These are phyloP conservation scores for Polyporus tsugae DNA, from an alignment of 1,284 basidiomycete species.

Conservation along the genomic window DNA sequence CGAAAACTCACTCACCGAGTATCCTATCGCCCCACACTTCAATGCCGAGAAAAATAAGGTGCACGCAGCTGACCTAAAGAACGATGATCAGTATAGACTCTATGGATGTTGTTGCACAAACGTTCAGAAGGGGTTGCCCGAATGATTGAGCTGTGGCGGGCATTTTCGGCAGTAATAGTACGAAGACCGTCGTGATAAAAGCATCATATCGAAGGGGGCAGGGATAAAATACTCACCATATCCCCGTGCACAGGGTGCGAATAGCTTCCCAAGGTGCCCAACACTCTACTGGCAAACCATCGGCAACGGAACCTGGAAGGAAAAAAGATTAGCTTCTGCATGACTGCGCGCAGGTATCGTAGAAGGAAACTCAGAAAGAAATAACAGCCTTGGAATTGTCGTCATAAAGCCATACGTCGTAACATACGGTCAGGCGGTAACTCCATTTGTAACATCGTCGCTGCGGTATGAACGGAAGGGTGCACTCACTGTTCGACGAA, in stretches of 20 bases:
- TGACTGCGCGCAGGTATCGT: too few relatives aligned
- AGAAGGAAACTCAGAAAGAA: constrained; percentile 53
- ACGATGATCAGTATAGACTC: constrained; percentile 22
- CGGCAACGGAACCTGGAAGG: background rate
- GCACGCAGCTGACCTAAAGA: constrained; percentile 4
- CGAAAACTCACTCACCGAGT: constrained; percentile 5
- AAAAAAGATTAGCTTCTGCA: background rate
- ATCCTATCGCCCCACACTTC: background rate
- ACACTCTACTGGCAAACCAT: background rate
- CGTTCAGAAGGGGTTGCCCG: constrained; percentile 82
- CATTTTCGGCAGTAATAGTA: constrained; percentile 82
- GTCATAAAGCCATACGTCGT: constrained; percentile 55
- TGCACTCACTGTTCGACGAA: constrained; percentile 17
- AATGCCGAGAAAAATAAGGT: background rate
- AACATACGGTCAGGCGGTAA: constrained; percentile 76
- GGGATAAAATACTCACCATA: constrained; percentile 37
- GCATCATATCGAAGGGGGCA: constrained; percentile 51
- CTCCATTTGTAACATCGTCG: constrained; percentile 58
- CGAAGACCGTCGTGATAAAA: constrained; percentile 90
- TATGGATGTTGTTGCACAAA: constrained; percentile 1
- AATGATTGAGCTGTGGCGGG: constrained; percentile 87
- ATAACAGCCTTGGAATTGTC: constrained; percentile 81
- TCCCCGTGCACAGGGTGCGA: background rate
- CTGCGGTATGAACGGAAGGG: constrained; percentile 5
- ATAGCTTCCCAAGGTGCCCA: background rate